These are phyloP conservation scores for Panaeolus cyanescens DNA, from an alignment of 768 basidiomycete species.

Conservation along the genomic window DNA sequence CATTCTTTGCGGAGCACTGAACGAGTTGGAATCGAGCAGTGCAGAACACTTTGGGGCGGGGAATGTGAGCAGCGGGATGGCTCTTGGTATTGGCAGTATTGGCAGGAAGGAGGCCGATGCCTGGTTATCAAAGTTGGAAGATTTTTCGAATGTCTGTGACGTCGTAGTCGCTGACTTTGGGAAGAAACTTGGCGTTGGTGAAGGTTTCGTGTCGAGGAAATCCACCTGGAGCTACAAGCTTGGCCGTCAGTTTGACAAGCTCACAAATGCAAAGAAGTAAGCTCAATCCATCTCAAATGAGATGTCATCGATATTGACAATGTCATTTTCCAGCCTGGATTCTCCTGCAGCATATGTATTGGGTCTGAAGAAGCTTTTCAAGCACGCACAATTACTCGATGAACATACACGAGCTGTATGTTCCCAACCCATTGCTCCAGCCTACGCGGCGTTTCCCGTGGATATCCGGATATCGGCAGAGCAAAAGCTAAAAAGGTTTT, in stretches of 20 bases:
- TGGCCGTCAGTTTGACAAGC: constrained; percentile 76
- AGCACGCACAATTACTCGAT: constrained; percentile 77
- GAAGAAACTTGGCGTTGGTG: constrained; percentile 87
- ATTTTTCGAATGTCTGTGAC: constrained; percentile 79
- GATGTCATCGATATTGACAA: constrained; percentile 4
- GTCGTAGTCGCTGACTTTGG: constrained; percentile 80
- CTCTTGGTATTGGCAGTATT: constrained; percentile 74
- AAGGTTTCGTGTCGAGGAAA: constrained; percentile 85
- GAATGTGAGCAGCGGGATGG: constrained; percentile 73
- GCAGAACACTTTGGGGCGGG: constrained; percentile 78
- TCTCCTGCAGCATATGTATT: constrained; percentile 85
- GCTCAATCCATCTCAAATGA: constrained; percentile 19
- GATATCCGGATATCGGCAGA: constrained; percentile 70
- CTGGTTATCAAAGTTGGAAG: constrained; percentile 79
- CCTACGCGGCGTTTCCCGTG: constrained; percentile 69
- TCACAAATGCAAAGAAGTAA: constrained; percentile 90
- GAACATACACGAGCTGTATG: constrained; percentile 80
- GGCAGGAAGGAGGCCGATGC: constrained; percentile 77
- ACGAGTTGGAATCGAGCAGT: constrained; percentile 74
- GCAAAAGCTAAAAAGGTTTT: constrained; percentile 73
- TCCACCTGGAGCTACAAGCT: constrained; percentile 77
- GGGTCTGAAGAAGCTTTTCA: constrained; percentile 73
- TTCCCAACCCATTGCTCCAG: constrained; percentile 64
- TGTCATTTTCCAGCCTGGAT: constrained; percentile 62
- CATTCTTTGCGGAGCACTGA: constrained; percentile 75